phyloP scores from a whole-genome alignment of 2,329 filamentous ascomycete species.

The Neonectria hederae region DNA sequence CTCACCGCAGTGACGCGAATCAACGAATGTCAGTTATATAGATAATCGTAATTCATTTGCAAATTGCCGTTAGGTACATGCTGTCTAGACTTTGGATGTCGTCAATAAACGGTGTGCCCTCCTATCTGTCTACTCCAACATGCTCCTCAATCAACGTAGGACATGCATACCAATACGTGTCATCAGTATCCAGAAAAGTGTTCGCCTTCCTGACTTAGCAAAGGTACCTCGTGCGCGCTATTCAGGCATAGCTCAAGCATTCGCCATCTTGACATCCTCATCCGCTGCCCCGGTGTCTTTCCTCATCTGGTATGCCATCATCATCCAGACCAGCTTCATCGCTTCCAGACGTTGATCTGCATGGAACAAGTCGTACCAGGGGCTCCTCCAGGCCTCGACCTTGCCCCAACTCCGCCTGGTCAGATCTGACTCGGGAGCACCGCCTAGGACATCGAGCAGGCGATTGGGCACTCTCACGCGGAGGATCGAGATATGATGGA shows the following conservation, averaged over 20 bases:
- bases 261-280: slow-evolving; percentile 44
- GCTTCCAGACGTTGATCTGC: slow-evolving; percentile 64
- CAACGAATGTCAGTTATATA: not conserved
- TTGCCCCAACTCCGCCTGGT: slow-evolving; percentile 58
- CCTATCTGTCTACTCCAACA: not conserved
- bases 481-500: slow-evolving; percentile 69
- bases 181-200: not conserved
- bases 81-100: not conserved
- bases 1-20: not conserved
- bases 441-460: slow-evolving; percentile 63
- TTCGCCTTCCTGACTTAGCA: not conserved
- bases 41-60: not conserved
- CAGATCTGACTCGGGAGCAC: slow-evolving; percentile 49
- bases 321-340: slow-evolving; percentile 65
- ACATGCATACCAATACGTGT: not conserved
- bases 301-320: slow-evolving; percentile 70
- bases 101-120: not conserved
- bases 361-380: slow-evolving; percentile 70
- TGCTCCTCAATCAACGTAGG: not conserved
- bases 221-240: not conserved
- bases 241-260: slow-evolving; percentile 26
- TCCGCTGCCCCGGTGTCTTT: slow-evolving; percentile 39
- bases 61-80: not conserved
- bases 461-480: slow-evolving; percentile 66
- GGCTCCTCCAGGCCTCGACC: slow-evolving; percentile 65